These are phyloP conservation scores for Agaricus blazei DNA, from an alignment of 768 basidiomycete genomes.

Conservation along the genomic window DNA sequence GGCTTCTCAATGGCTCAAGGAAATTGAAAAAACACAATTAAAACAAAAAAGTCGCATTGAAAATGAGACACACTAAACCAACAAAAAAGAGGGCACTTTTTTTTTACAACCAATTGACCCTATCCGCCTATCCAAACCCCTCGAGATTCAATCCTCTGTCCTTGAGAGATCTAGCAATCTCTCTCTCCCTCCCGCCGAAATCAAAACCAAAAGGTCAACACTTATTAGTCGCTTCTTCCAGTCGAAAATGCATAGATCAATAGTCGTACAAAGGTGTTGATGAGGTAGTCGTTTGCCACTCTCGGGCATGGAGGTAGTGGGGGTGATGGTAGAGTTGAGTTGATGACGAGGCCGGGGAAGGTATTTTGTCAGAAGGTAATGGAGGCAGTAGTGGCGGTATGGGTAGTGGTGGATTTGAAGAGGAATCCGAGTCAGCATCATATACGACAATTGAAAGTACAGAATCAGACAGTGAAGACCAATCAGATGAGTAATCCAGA, in stretches of 20 bases:
- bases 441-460: background rate
- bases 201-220: slow-evolving; percentile 6
- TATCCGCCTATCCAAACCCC: background rate
- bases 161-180: background rate
- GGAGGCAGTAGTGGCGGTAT: background rate
- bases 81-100: background rate
- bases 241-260: background rate
- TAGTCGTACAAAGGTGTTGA: background rate
- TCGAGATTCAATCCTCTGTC: background rate
- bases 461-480: background rate
- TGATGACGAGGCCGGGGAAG: background rate
- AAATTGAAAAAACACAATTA: no score
- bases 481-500: background rate
- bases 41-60: no score
- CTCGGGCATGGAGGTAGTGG: no score
- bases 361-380: background rate
- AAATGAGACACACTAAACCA: no score
- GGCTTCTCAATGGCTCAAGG: no score
- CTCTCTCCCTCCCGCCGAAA: background rate
- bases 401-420: background rate
- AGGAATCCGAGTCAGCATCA: background rate
- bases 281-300: background rate
- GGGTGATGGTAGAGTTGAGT: background rate
- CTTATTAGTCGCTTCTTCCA: background rate
- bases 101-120: background rate